Conservation (phyloP, 2,329 filamentous ascomycete species). For the Pyricularia pennisetigena region DNA sequence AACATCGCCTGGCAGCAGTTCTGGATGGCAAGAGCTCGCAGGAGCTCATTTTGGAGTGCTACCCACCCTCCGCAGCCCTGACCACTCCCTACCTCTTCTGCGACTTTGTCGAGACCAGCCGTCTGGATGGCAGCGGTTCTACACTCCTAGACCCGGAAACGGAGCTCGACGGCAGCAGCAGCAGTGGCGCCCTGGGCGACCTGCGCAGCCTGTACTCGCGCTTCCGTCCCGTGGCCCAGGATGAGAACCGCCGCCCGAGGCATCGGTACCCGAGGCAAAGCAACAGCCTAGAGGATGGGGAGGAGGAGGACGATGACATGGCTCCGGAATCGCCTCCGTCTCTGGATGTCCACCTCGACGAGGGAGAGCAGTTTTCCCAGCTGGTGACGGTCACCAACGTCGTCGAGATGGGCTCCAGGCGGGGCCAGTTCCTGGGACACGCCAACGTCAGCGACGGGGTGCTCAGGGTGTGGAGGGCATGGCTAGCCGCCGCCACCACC, state of each 20-base stretch:
- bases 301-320: constrained; percentile 12
- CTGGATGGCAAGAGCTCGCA: constrained; percentile 30
- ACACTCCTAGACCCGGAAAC: constrained; percentile 25
- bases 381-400: constrained; percentile 60
- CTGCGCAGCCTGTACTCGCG: constrained; percentile 56
- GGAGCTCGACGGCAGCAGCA: constrained; percentile 32
- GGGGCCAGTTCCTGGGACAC: constrained; percentile 53
- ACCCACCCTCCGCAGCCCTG: constrained; percentile 59
- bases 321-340: constrained; percentile 31
- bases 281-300: constrained; percentile 6
- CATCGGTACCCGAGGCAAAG: constrained; percentile 24
- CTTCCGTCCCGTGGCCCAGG: constrained; percentile 54
- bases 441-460: constrained; percentile 59
- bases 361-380: constrained; percentile 64
- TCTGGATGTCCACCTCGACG: constrained; percentile 56
- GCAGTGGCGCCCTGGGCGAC: constrained; percentile 25
- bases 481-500: constrained; percentile 47
- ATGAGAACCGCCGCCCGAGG: constrained; percentile 33
- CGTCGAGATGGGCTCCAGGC: constrained; percentile 52
- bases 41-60: constrained; percentile 68
- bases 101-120: constrained; percentile 54
- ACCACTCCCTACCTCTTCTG: constrained; percentile 60
- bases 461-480: constrained; percentile 61
- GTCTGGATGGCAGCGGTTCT: constrained; percentile 33
- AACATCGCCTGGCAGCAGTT: constrained; percentile 38